Percentiles rank a stretch among this genome's conserved stretches.
Evolutionary conservation across 805 yeast genomes (phyloP).

Genomic region (Sugiyamaella boreocaroliniensis): DNA sequence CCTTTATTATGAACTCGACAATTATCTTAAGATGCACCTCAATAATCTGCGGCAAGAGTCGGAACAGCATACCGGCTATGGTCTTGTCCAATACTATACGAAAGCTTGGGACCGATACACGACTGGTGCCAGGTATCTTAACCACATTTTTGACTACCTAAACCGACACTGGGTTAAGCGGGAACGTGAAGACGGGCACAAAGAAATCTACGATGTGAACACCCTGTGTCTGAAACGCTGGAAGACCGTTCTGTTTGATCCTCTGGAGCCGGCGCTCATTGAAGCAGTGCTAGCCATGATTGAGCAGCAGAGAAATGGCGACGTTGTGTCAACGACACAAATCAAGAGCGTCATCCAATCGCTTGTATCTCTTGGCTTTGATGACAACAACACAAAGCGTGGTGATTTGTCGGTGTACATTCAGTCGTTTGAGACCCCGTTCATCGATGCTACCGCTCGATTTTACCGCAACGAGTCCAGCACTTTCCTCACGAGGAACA

Average conservation of each 20-base stretch:
- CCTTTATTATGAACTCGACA: conserved; percentile 64
- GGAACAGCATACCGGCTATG: conserved; percentile 48
- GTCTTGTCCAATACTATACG: conserved; percentile 76
- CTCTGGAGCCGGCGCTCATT: conserved; percentile 54
- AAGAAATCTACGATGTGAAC: conserved; percentile 85
- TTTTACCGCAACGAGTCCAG: conserved; percentile 66
- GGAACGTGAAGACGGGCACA: conserved; percentile 87
- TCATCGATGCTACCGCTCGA: conserved; percentile 48
- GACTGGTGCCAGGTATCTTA: conserved; percentile 84
- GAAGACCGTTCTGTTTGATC: conserved; percentile 74
- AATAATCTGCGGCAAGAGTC: conserved; percentile 21
- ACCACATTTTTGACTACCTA: conserved; percentile 91
- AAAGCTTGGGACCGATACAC: conserved; percentile 83
- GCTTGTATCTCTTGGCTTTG: conserved; percentile 84
- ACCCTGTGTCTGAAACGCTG: conserved; percentile 82
- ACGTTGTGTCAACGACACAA: conserved; percentile 57
- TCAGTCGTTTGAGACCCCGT: conserved; percentile 67
- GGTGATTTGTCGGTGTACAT: conserved; percentile 76
- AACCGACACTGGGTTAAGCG: conserved; percentile 97
- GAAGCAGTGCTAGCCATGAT: conserved; percentile 70
- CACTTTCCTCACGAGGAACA: conserved; percentile 59
- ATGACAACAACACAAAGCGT: conserved; percentile 80
- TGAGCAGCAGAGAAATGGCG: conserved; percentile 70
- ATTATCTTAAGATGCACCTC: conserved; percentile 54
- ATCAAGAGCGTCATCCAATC: conserved; percentile 75